These are phyloP conservation scores for Geoglossum glabrum DNA, from an alignment of 495 filamentous ascomycete species.

Conservation along the genomic window DNA sequence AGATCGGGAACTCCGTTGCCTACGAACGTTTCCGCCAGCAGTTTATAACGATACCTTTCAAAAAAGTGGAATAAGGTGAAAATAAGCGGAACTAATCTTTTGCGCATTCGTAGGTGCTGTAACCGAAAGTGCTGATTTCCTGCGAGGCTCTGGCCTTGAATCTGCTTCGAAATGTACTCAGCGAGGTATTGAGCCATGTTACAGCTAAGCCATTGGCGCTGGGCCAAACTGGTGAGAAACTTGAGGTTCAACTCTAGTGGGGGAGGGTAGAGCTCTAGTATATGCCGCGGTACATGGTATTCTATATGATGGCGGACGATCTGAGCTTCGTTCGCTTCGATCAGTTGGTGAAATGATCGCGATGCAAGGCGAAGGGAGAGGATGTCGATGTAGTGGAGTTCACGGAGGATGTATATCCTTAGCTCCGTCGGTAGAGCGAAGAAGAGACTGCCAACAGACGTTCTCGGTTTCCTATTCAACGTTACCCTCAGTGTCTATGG, in stretches of 20 bases:
- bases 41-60: not conserved
- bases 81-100: not conserved
- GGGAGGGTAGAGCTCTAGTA: not conserved
- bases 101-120: conserved; percentile 4
- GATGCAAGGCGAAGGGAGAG: conserved; percentile 2
- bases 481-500: not conserved
- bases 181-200: conserved; percentile 1
- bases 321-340: conserved; percentile 1
- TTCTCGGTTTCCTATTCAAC: not conserved
- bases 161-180: conserved; percentile 1
- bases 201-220: not conserved
- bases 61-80: conserved; percentile 3
- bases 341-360: not conserved
- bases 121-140: not conserved
- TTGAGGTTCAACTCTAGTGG: not conserved
- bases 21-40: not conserved
- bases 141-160: not conserved
- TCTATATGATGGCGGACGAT: conserved; percentile 5
- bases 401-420: not conserved
- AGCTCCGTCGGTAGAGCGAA: conserved; percentile 4
- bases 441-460: not conserved
- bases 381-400: not conserved
- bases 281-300: not conserved
- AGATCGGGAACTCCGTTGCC: not conserved
- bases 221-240: not conserved